These are phyloP conservation scores for Lasiosphaeriaceae sp. DNA, from an alignment of 495 filamentous ascomycete species.

Conservation along the genomic window DNA sequence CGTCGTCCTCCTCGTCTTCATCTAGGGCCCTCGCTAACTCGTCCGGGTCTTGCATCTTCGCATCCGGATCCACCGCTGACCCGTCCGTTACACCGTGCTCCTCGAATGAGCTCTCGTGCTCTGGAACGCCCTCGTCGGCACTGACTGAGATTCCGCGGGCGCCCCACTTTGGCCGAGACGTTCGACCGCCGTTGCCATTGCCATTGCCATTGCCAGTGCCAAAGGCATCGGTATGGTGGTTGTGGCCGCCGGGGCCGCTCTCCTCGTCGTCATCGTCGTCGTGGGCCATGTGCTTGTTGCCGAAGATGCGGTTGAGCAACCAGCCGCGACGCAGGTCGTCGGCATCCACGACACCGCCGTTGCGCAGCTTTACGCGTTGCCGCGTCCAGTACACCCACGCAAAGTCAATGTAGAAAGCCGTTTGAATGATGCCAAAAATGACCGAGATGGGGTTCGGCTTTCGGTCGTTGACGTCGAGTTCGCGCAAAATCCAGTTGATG, in stretches of 20 bases:
- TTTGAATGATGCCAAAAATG: slow-evolving; percentile 87
- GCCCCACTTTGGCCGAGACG: slow-evolving; percentile 61
- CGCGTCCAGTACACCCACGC: slow-evolving; percentile 94
- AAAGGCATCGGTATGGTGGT: neutral
- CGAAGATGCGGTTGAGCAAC: slow-evolving; percentile 56
- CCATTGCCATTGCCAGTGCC: slow-evolving; percentile 11
- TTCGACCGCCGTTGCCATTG: slow-evolving; percentile 18
- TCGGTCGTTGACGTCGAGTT: slow-evolving; percentile 50
- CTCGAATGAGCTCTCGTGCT: slow-evolving; percentile 38
- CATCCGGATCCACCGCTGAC: slow-evolving; percentile 43
- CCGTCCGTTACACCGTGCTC: slow-evolving; percentile 34
- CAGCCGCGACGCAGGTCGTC: slow-evolving; percentile 85
- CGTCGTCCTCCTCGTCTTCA: slow-evolving; percentile 38
- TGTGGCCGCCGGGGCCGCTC: slow-evolving; percentile 34
- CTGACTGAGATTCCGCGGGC: slow-evolving; percentile 72
- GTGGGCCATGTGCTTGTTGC: slow-evolving; percentile 40
- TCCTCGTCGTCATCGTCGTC: slow-evolving; percentile 44
- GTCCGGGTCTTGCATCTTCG: slow-evolving; percentile 55
- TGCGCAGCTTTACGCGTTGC: slow-evolving; percentile 89
- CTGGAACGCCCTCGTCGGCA: slow-evolving; percentile 69
- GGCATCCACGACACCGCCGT: slow-evolving; percentile 86
- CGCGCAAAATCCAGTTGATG: slow-evolving; percentile 81
- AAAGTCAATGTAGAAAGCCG: slow-evolving; percentile 88
- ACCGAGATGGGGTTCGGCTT: slow-evolving; percentile 67
- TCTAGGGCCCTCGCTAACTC: slow-evolving; percentile 50